phyloP scores from a whole-genome alignment of 768 basidiomycete species.

The Ephemerocybe angulata region DNA sequence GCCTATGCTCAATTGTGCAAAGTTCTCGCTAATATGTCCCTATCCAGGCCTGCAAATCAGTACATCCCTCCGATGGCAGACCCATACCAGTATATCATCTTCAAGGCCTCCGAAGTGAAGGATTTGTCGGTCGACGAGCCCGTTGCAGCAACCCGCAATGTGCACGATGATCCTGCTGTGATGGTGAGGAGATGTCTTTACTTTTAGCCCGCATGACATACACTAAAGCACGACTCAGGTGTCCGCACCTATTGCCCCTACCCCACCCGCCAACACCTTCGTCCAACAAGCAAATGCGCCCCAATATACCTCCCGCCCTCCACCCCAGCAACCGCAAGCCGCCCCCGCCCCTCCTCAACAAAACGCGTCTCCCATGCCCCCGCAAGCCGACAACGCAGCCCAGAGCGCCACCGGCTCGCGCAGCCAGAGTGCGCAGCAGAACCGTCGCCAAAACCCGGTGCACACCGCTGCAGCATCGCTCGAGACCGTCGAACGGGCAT shows the following conservation, averaged over 20 bases:
- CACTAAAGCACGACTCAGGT: constrained; percentile 30
- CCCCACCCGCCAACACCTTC: background rate
- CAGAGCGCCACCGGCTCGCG: background rate
- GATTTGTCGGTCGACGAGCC: constrained; percentile 83
- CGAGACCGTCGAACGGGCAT: constrained; percentile 58
- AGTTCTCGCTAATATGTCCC: constrained; percentile 1
- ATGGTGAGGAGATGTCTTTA: constrained; percentile 47
- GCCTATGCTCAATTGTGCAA: constrained; percentile 5
- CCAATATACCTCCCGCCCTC: constrained; percentile 24
- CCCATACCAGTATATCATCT: constrained; percentile 87
- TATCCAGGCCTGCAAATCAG: constrained; percentile 59
- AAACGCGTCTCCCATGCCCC: constrained; percentile 11
- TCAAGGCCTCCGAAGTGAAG: constrained; percentile 86
- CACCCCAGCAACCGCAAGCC: constrained; percentile 12
- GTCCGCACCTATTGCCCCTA: constrained; percentile 36
- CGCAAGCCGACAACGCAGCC: background rate
- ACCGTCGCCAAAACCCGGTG: constrained; percentile 44
- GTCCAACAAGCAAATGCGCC: constrained; percentile 8
- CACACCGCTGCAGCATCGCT: constrained; percentile 71
- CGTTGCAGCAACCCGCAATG: constrained; percentile 50
- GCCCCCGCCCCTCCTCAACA: constrained; percentile 5
- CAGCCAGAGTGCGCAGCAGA: constrained; percentile 13
- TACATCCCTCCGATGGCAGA: constrained; percentile 82
- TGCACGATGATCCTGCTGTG: constrained; percentile 83
- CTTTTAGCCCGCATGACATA: background rate